phyloP scores from a whole-genome alignment of 140 eudicot genomes.

The Ambrosia hybrid region DNA sequence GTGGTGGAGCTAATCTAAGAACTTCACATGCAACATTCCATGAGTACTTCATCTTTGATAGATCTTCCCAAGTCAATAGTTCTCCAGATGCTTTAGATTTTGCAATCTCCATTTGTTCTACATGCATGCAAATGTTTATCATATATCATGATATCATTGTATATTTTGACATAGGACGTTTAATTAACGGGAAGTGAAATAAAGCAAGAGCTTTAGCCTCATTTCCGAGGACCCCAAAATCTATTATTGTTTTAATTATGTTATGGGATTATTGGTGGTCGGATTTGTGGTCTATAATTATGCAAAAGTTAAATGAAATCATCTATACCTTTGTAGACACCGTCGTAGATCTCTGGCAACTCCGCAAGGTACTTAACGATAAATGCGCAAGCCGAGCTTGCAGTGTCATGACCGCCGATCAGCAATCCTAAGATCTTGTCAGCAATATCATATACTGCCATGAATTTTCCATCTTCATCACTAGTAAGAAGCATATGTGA shows the following conservation, averaged over 20 bases:
- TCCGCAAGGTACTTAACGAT: conserved; percentile 65
- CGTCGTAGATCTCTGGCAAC: conserved; percentile 49
- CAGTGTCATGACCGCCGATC: conserved; percentile 63
- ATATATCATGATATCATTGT: too few species aligned
- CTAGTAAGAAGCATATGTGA: conserved; percentile 51
- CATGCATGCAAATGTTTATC: neutral
- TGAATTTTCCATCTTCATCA: conserved; percentile 45
- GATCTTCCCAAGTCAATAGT: conserved; percentile 14
- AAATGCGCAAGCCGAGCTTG: conserved; percentile 46
- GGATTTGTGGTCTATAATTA: too few species aligned
- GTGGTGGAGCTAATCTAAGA: conserved; percentile 11
- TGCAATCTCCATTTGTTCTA: conserved; percentile 20
- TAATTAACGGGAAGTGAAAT: too few species aligned
- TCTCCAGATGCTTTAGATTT: conserved; percentile 20
- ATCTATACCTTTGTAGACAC: conserved; percentile 54
- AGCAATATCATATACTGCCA: conserved; percentile 46
- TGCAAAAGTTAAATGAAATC: too few species aligned
- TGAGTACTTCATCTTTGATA: conserved; percentile 20
- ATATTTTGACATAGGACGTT: too few species aligned
- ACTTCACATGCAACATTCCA: conserved; percentile 23
- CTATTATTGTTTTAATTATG: too few species aligned
- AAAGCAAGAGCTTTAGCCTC: too few species aligned
- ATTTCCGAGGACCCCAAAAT: too few species aligned
- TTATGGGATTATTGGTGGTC: too few species aligned
- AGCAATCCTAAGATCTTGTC: conserved; percentile 53